phyloP scores from a whole-genome alignment of 176 grass and related monocot species.

The Canna indica region DNA sequence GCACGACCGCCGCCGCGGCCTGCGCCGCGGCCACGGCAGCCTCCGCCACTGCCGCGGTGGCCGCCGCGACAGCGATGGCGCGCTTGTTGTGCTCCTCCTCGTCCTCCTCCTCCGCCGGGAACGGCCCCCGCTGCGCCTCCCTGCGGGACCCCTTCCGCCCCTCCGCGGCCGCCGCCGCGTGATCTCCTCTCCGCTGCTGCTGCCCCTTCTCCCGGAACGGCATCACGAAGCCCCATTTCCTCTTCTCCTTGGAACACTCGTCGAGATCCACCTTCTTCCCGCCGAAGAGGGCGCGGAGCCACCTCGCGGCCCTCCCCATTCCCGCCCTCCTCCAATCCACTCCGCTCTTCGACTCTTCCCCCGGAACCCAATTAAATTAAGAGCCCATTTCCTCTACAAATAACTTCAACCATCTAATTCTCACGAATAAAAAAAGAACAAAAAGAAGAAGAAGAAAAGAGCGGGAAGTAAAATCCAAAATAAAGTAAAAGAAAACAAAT shows the following conservation, averaged over 20 bases:
- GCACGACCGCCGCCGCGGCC: constrained; percentile 72
- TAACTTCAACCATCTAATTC: not conserved
- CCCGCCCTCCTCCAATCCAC: not conserved
- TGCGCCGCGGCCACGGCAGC: constrained; percentile 76
- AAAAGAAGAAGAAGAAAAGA: not conserved
- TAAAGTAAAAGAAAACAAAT: not conserved
- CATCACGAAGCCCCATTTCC: constrained; percentile 48
- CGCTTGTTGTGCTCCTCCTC: constrained; percentile 17
- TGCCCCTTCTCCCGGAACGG: constrained; percentile 52
- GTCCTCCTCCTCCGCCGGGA: constrained; percentile 22
- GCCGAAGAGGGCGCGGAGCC: constrained; percentile 58
- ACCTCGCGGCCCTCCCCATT: constrained; percentile 72
- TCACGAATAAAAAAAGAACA: not conserved
- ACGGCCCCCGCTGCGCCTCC: constrained; percentile 30
- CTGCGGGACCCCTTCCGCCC: constrained; percentile 21
- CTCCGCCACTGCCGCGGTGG: constrained; percentile 41
- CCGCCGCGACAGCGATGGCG: constrained; percentile 9
- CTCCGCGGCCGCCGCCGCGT: too few species aligned
- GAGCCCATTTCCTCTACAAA: not conserved
- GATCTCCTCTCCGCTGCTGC: constrained; percentile 8
- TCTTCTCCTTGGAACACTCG: constrained; percentile 35
- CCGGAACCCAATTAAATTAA: not conserved
- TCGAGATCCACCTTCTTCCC: constrained; percentile 34
- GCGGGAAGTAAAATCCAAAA: not conserved
- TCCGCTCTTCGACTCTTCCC: not conserved